These are phyloP conservation scores for Starmerella khaoyaiensis DNA, from an alignment of 805 yeast species.

Conservation along the genomic window DNA sequence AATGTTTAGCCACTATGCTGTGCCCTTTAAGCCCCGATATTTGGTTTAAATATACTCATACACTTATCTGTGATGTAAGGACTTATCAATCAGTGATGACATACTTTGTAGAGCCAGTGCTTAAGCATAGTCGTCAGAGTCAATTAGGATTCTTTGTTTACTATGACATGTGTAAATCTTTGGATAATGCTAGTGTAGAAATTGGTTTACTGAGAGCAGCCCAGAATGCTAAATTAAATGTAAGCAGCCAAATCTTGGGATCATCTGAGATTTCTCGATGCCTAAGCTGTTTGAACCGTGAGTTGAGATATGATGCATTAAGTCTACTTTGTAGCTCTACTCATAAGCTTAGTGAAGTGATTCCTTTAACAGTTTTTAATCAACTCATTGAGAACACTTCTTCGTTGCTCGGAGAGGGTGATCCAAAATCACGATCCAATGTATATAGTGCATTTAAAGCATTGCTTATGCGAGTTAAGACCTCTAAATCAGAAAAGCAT, in stretches of 20 bases:
- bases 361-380: constrained; percentile 36
- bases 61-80: neutral
- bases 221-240: constrained; percentile 14
- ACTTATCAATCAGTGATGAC: constrained; percentile 10
- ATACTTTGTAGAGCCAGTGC: constrained; percentile 15
- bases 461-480: constrained; percentile 42
- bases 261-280: constrained; percentile 4
- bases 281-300: constrained; percentile 1
- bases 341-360: constrained; percentile 46
- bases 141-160: constrained; percentile 3
- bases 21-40: constrained; percentile 2
- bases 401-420: constrained; percentile 47
- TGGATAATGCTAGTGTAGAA: constrained; percentile 6
- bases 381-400: constrained; percentile 36
- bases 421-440: constrained; percentile 55
- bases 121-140: constrained; percentile 7
- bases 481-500: constrained; percentile 13
- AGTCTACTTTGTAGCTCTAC: constrained; percentile 34
- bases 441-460: constrained; percentile 49
- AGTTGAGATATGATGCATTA: constrained; percentile 11
- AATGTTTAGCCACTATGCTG: constrained; percentile 11
- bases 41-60: constrained; percentile 6
- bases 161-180: constrained; percentile 5
- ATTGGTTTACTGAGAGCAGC: constrained; percentile 15
- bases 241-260: constrained; percentile 4